Evolutionary conservation across 2,329 filamentous ascomycete genomes (phyloP).

Genomic region (Penicillium sp.): DNA sequence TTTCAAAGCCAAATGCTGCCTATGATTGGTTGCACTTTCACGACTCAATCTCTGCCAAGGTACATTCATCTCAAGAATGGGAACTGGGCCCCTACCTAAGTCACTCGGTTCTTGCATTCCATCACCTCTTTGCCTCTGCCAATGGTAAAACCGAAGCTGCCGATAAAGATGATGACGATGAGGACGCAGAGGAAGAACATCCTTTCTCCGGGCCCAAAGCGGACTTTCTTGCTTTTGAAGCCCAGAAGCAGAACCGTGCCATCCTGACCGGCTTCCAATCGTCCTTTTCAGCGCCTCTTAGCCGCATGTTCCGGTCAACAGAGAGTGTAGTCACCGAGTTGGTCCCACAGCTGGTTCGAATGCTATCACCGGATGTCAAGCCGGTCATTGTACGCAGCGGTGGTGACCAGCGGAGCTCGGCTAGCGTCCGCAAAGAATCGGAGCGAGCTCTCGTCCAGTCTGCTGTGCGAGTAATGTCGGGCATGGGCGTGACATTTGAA

Average conservation of each 20-base stretch:
- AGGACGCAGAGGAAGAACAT: conserved; percentile 49
- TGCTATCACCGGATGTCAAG: conserved; percentile 84
- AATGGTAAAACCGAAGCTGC: conserved; percentile 45
- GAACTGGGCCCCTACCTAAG: conserved; percentile 82
- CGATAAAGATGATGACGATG: conserved; percentile 43
- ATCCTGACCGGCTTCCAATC: conserved; percentile 68
- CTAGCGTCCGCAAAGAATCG: conserved; percentile 78
- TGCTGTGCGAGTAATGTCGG: conserved; percentile 75
- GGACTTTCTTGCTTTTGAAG: conserved; percentile 74
- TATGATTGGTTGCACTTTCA: conserved; percentile 97
- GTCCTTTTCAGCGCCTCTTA: conserved; percentile 63
- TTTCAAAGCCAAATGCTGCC: conserved; percentile 77
- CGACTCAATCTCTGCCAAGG: conserved; percentile 69
- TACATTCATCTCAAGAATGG: conserved; percentile 86
- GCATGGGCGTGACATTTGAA: conserved; percentile 74
- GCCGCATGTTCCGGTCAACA: conserved; percentile 70
- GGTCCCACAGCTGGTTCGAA: conserved; percentile 73
- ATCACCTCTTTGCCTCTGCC: conserved; percentile 78
- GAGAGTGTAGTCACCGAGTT: conserved; percentile 75
- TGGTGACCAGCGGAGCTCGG: conserved; percentile 59
- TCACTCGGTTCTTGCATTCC: conserved; percentile 81
- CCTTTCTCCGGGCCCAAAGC: conserved; percentile 80
- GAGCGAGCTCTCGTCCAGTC: conserved; percentile 76
- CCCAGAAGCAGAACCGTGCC: conserved; percentile 69
- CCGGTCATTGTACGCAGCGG: conserved; percentile 76